These are phyloP conservation scores for Neonectria punicea DNA, from an alignment of 2,329 filamentous ascomycete genomes.

Conservation along the genomic window DNA sequence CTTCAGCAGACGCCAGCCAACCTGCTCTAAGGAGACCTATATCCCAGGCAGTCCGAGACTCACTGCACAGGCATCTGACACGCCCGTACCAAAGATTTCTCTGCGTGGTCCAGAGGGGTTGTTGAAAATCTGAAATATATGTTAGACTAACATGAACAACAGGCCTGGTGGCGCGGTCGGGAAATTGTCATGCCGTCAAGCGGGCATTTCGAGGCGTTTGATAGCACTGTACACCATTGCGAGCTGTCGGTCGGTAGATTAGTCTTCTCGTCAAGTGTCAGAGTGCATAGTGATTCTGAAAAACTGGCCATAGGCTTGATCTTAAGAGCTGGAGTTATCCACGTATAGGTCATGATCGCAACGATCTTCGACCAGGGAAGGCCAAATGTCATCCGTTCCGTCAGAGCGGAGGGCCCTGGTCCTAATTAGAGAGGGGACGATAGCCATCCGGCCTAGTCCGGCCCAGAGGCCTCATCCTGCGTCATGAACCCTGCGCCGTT, in stretches of 20 bases:
- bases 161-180: not conserved
- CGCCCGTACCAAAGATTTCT: slow-evolving; percentile 10
- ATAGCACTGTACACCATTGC: not conserved
- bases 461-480: no score
- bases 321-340: no score
- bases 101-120: not conserved
- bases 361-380: no score
- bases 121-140: not conserved
- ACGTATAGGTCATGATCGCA: no score
- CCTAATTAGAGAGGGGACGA: no score
- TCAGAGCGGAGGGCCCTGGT: no score
- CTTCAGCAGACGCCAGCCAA: slow-evolving; percentile 14
- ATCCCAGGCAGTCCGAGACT: slow-evolving; percentile 24
- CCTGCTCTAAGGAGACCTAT: slow-evolving; percentile 5
- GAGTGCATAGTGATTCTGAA: no score
- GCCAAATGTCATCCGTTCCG: no score
- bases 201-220: not conserved
- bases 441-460: no score
- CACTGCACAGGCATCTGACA: slow-evolving; percentile 18
- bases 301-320: no score
- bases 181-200: not conserved
- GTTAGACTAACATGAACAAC: not conserved
- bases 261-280: not conserved
- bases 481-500: no score
- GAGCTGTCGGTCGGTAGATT: not conserved